These are phyloP conservation scores for Phytophthora foliorum DNA, from an alignment of 352 stramenopile species.

Conservation along the genomic window DNA sequence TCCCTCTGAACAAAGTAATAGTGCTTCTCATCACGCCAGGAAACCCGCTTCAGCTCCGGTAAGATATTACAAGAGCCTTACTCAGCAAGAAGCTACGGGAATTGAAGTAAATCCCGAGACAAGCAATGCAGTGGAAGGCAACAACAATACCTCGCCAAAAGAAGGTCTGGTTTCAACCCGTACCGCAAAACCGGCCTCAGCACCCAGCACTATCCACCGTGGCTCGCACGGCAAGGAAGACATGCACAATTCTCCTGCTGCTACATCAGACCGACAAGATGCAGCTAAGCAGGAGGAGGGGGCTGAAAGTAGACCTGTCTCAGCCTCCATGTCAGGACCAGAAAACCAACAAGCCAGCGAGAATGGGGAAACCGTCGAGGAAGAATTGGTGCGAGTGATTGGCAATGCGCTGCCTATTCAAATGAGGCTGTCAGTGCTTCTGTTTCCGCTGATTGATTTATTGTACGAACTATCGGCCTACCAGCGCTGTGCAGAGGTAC, in stretches of 20 bases:
- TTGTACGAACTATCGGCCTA: conserved; percentile 75
- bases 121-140: not conserved
- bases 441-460: conserved; percentile 74
- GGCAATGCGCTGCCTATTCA: conserved; percentile 28
- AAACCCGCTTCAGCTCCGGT: conserved; percentile 28
- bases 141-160: not conserved
- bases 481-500: conserved; percentile 70
- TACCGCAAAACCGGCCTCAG: conserved; percentile 28
- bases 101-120: not conserved
- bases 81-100: not conserved
- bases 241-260: not conserved
- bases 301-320: not conserved
- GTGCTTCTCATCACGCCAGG: not conserved
- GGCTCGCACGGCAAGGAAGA: not conserved
- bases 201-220: conserved; percentile 24
- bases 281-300: not conserved
- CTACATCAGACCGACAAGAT: not conserved
- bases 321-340: not conserved
- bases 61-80: conserved; percentile 5
- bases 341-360: conserved; percentile 6
- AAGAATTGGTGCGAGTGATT: conserved; percentile 16
- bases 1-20: not conserved
- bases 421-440: conserved; percentile 39
- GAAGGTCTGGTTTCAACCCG: conserved; percentile 2
- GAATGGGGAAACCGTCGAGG: conserved; percentile 1